Percentiles rank a stretch among this genome's conserved stretches.
These are phyloP conservation scores for Fagopyrum tataricum DNA, from an alignment of 148 eudicot species.

Conservation along the genomic window DNA sequence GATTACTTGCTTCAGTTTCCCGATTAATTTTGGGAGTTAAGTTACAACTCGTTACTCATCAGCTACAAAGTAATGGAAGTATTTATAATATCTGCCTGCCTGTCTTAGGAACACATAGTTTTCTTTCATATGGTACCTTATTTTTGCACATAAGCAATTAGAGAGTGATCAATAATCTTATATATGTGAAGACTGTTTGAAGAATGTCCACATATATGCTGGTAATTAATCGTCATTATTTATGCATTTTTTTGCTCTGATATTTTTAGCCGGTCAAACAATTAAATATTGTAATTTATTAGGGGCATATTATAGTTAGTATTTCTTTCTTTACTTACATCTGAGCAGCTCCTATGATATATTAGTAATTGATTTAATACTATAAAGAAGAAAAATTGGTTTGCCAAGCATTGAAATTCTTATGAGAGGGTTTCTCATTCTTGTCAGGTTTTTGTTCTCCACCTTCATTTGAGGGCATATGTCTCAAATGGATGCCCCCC, in stretches of 20 bases:
- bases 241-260: neutral
- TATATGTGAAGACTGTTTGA: neutral
- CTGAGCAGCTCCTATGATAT: neutral
- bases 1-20: neutral
- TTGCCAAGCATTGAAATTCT: neutral
- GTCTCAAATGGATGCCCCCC: conserved; percentile 29
- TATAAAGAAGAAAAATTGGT: neutral
- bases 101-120: no score
- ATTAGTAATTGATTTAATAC: no score
- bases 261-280: neutral
- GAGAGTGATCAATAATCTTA: no score
- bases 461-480: conserved; percentile 41
- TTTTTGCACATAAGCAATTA: no score
- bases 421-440: neutral
- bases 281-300: no score
- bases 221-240: no score
- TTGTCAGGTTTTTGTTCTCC: conserved; percentile 42
- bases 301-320: neutral
- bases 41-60: no score
- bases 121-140: no score
- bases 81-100: no score
- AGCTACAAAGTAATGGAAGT: no score
- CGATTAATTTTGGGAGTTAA: neutral
- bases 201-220: neutral
- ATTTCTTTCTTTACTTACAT: neutral